Evolutionary conservation across 1,284 basidiomycete species (phyloP), one percentile per base, ranked within the genome.

Genomic region (Tilletia walkeri): DNA sequence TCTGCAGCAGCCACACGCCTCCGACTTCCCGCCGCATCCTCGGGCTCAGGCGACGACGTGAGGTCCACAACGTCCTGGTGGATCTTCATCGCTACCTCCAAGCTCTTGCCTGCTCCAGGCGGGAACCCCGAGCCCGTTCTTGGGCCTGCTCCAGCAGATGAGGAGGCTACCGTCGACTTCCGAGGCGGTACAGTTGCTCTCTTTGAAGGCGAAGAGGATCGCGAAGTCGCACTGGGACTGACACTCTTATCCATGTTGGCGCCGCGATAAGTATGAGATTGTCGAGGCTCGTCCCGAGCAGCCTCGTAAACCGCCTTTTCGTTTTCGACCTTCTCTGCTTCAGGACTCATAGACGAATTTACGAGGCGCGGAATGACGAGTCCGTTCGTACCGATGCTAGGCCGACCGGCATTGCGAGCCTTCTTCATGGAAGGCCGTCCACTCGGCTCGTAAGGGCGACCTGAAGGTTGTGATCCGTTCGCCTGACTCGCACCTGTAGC

Each of bases 11-110:
- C 20, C 6, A 7, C 3, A 30, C 24, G 16, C 20, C 54, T 56
- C n/a, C 20, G 41, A 12, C 20, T 56, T 24, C 34, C 34, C 14
- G 34, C 36, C 34, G 16, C 36, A 34, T 63, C 59, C 59, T 63
- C 59, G n/a, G 59, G 59, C 36, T 63, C 59, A 38, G 59, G 59
- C 12, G 59, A 63, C 14, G 59, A 63, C 12, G 59, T 63, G 36
- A 63, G 16, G 36, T 63, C 59, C 1, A 63, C 59, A 36, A 63
- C 38, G 34, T 63, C 59, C 34, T 39, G 34, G 36, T 63, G 59
- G 30, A 63, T 20, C 59, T 18, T 18, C 36, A 10, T 34, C 16
- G 59, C 59, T 18, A 63, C 34, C 12, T 63, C 59, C 12, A 63
- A 14, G 34, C 59, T 63, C 59, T 63, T 63, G 34, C 59, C 59